Percentiles rank a stretch among this genome's conserved stretches.
Evolutionary conservation across 805 yeast species (phyloP).

Genomic region (Suhomyces tanzawaensis): DNA sequence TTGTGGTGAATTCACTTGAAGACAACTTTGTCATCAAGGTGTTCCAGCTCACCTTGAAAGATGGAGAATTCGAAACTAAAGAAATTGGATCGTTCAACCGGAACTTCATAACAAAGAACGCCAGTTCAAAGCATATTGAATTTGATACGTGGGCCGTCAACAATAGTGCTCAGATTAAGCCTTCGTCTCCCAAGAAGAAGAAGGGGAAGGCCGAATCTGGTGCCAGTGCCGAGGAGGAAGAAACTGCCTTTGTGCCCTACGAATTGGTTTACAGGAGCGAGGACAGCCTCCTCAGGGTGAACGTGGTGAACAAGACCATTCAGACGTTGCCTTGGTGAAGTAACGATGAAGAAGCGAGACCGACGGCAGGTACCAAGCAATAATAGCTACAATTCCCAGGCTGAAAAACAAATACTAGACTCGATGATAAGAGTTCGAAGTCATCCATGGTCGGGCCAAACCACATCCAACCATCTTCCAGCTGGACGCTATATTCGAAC

Average conservation of each 20-base stretch:
- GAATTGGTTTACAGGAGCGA: slow-evolving; percentile 5
- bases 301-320: slow-evolving; percentile 4
- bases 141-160: slow-evolving; percentile 8
- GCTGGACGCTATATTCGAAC: too few relatives aligned
- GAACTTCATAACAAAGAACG: slow-evolving; percentile 6
- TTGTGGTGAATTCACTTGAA: slow-evolving; percentile 4
- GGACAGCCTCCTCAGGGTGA: slow-evolving; percentile 1
- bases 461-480: too few relatives aligned
- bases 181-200: slow-evolving; percentile 2
- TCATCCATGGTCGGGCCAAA: too few relatives aligned
- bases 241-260: not conserved
- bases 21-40: slow-evolving; percentile 5
- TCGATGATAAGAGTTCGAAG: too few relatives aligned
- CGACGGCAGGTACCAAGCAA: too few relatives aligned
- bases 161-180: not conserved
- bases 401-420: too few relatives aligned
- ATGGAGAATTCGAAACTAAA: slow-evolving; percentile 1
- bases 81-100: slow-evolving; percentile 11
- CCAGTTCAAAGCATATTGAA: slow-evolving; percentile 1
- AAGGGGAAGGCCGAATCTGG: not conserved
- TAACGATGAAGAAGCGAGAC: too few relatives aligned
- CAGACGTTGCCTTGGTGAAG: not conserved
- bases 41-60: slow-evolving; percentile 2
- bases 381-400: too few relatives aligned
- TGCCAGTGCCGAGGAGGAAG: not conserved